Evolutionary conservation across 192 early-diverging fungal genomes (phyloP).

Genomic region (Linderina pennispora): DNA sequence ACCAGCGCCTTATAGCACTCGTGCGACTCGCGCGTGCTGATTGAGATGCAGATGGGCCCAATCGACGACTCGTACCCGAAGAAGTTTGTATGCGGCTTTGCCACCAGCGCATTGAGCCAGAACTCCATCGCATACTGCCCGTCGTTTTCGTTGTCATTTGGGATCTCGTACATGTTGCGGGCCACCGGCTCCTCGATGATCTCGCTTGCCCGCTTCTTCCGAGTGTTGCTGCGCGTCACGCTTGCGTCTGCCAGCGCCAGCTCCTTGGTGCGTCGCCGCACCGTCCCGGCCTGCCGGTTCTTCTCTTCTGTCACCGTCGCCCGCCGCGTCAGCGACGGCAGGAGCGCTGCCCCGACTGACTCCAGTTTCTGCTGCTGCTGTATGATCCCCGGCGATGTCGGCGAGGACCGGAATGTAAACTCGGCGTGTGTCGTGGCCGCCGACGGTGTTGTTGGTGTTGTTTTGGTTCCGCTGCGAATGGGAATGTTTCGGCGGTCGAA

Average conservation of each 20-base stretch:
- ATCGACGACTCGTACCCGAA: slow-evolving; percentile 44
- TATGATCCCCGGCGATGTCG: background rate
- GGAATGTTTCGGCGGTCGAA: too few species aligned
- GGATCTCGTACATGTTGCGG: slow-evolving; percentile 23
- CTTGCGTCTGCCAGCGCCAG: too few species aligned
- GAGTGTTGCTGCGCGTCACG: slow-evolving; percentile 1
- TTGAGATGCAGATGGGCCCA: slow-evolving; percentile 45
- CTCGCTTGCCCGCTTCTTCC: background rate
- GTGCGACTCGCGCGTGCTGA: slow-evolving; percentile 44
- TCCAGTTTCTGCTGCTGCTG: slow-evolving; percentile 3
- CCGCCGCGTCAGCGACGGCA: slow-evolving; percentile 36
- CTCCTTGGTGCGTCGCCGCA: too few species aligned
- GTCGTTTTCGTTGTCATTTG: slow-evolving; percentile 48
- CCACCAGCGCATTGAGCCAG: slow-evolving; percentile 47
- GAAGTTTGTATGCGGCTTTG: slow-evolving; percentile 48
- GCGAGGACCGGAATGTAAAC: slow-evolving; percentile 27
- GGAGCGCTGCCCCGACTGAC: slow-evolving; percentile 39
- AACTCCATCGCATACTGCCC: slow-evolving; percentile 42
- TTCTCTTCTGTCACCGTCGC: slow-evolving; percentile 37
- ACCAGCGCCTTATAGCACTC: slow-evolving; percentile 47
- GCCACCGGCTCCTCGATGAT: too few species aligned
- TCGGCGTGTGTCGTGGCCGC: too few species aligned
- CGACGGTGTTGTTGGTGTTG: too few species aligned
- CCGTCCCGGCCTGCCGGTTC: too few species aligned
- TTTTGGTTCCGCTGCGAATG: too few species aligned